These are phyloP conservation scores for Phallus indusiatus DNA, from an alignment of 768 basidiomycete species.

Conservation along the genomic window DNA sequence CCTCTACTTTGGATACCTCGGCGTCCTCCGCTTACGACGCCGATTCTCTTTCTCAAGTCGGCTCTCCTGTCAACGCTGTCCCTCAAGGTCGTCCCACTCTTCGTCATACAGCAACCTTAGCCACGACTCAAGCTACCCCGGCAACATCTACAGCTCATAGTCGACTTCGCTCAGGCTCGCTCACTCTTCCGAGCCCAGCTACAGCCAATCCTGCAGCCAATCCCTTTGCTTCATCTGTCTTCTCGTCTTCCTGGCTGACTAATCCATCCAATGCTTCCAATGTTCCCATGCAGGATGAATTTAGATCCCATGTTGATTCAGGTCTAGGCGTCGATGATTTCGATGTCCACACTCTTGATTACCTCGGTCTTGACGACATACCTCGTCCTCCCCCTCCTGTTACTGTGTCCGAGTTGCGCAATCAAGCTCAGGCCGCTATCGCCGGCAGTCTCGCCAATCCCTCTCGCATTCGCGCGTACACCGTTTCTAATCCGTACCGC, in stretches of 20 bases:
- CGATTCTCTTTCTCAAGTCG: conserved; percentile 39
- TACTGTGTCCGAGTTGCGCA: conserved; percentile 80
- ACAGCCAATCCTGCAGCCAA: conserved; percentile 76
- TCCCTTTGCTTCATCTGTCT: conserved; percentile 54
- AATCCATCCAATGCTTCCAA: conserved; percentile 46
- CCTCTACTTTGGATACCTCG: conserved; percentile 40
- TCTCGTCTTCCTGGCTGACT: conserved; percentile 83
- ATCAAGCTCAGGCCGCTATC: conserved; percentile 84
- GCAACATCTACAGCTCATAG: conserved; percentile 58
- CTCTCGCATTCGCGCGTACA: conserved; percentile 76
- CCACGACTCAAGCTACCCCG: conserved; percentile 44
- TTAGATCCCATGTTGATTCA: conserved; percentile 73
- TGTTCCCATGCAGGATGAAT: conserved; percentile 65
- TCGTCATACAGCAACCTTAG: conserved; percentile 68
- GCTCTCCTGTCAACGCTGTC: conserved; percentile 22
- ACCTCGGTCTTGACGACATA: conserved; percentile 85
- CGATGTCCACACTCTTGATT: conserved; percentile 91
- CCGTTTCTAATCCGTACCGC: conserved; percentile 90
- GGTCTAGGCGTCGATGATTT: conserved; percentile 61
- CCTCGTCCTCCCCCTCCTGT: conserved; percentile 73
- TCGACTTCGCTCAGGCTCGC: conserved; percentile 84
- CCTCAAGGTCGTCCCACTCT: conserved; percentile 47
- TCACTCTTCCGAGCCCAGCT: conserved; percentile 68
- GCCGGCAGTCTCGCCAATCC: conserved; percentile 74
- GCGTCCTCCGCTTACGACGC: conserved; percentile 27